Conservation (phyloP, 1,284 basidiomycete genomes). For the Dichomitus squalens region DNA sequence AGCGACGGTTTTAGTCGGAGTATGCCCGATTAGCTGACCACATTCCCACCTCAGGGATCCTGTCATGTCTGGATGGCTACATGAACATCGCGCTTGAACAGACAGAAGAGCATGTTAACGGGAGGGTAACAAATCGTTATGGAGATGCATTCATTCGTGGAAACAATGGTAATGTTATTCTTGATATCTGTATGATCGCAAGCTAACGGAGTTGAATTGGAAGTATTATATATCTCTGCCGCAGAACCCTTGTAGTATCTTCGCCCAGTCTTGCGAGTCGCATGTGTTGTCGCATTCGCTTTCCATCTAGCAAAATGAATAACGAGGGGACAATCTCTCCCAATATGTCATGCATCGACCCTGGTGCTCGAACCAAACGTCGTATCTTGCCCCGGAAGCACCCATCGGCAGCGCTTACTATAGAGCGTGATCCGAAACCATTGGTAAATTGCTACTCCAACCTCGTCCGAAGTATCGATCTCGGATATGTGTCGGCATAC, state of each 20-base stretch:
- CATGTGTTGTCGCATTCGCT: not conserved
- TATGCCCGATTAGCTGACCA: not conserved
- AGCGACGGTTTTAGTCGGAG: not conserved
- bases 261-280: not conserved
- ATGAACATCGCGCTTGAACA: constrained; percentile 99
- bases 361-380: no score
- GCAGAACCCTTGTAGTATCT: constrained; percentile 26
- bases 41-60: constrained; percentile 58
- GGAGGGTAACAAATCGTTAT: constrained; percentile 83
- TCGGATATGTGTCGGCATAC: no score
- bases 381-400: no score
- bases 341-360: no score
- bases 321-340: no score
- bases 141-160: constrained; percentile 96
- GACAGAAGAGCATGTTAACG: constrained; percentile 94
- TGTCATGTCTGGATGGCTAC: constrained; percentile 97
- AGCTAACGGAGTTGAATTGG: not conserved
- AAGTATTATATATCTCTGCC: constrained; percentile 39
- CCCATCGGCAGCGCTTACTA: no score
- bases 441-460: no score
- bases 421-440: no score
- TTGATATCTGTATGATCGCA: not conserved
- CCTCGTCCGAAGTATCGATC: no score
- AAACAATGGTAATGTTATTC: constrained; percentile 83
- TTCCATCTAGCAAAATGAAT: no score